Percentiles rank a stretch among this genome's conserved stretches.
Conservation (phyloP, 2,329 filamentous ascomycete genomes). For the Thelonectria rubi region DNA sequence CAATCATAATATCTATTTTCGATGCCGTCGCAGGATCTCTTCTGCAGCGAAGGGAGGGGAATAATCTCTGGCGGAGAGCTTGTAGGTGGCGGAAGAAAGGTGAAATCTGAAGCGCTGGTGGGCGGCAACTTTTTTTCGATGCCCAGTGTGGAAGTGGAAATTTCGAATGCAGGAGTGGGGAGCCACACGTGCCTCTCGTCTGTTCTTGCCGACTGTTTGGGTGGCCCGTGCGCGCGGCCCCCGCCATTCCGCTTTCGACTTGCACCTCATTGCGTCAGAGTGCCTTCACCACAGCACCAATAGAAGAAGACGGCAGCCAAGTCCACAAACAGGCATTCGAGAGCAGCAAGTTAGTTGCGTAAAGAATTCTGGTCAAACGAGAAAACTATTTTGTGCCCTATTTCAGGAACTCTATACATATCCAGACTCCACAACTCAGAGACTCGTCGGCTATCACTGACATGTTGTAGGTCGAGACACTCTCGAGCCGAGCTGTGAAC, state of each 20-base stretch:
- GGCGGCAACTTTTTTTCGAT: conserved; percentile 35
- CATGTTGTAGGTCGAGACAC: conserved; percentile 28
- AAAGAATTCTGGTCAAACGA: conserved; percentile 22
- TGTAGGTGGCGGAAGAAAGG: conserved; percentile 25
- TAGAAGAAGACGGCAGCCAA: no score
- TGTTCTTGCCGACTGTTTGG: conserved; percentile 27
- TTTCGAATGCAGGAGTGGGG: conserved; percentile 42
- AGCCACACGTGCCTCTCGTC: conserved; percentile 42
- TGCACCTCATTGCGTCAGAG: conserved; percentile 20
- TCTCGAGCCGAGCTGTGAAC: conserved; percentile 32
- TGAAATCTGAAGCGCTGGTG: conserved; percentile 31
- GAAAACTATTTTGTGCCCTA: conserved; percentile 27
- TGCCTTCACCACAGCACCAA: no score
- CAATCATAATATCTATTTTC: conserved; percentile 39
- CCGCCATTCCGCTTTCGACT: conserved; percentile 3
- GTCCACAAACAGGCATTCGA: neutral
- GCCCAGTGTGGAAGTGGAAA: conserved; percentile 30
- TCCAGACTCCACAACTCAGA: conserved; percentile 35
- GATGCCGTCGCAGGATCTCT: neutral
- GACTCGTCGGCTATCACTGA: conserved; percentile 29
- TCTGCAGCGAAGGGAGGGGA: conserved; percentile 7
- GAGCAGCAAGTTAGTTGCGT: neutral
- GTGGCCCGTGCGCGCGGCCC: conserved; percentile 28
- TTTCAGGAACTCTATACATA: conserved; percentile 35
- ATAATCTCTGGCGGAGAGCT: conserved; percentile 5